Percentiles rank a stretch among this genome's conserved stretches.
Evolutionary conservation across 2,329 filamentous ascomycete species (phyloP).

Genomic region (Colletotrichum sp.): DNA sequence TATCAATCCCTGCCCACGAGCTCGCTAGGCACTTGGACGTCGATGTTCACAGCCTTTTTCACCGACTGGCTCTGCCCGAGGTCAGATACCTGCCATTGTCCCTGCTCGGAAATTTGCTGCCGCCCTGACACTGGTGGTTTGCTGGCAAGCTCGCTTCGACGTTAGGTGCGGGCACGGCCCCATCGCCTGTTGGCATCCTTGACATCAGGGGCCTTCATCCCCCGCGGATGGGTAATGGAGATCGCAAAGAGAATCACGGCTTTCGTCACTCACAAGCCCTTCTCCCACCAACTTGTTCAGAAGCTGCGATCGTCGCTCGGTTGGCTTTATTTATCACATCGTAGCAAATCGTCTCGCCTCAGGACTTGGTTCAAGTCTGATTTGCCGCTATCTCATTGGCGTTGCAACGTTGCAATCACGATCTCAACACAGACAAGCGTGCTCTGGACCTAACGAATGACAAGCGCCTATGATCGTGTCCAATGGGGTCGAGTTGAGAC

Average conservation of each 20-base stretch:
- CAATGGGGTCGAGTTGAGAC: background rate
- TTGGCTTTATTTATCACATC: background rate
- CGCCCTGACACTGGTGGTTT: background rate
- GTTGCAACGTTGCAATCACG: slow-evolving; percentile 19
- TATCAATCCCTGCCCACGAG: background rate
- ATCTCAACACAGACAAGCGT: slow-evolving; percentile 4
- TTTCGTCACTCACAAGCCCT: background rate
- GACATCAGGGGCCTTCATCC: background rate
- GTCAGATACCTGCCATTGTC: background rate
- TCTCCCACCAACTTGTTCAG: background rate
- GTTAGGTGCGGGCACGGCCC: background rate
- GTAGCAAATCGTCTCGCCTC: slow-evolving; percentile 2
- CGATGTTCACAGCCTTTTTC: background rate
- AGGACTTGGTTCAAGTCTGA: background rate
- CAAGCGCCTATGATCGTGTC: background rate
- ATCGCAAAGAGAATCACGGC: background rate
- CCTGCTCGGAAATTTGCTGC: slow-evolving; percentile 11
- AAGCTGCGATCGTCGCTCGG: slow-evolving; percentile 3
- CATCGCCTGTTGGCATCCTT: background rate
- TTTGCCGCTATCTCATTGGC: slow-evolving; percentile 14
- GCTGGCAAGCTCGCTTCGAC: background rate
- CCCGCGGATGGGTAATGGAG: background rate
- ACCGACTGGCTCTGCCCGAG: background rate
- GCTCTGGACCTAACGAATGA: background rate
- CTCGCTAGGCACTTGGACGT: background rate